Conservation (phyloP, 495 filamentous ascomycete genomes). For the Staphylotrichum longicolle region DNA sequence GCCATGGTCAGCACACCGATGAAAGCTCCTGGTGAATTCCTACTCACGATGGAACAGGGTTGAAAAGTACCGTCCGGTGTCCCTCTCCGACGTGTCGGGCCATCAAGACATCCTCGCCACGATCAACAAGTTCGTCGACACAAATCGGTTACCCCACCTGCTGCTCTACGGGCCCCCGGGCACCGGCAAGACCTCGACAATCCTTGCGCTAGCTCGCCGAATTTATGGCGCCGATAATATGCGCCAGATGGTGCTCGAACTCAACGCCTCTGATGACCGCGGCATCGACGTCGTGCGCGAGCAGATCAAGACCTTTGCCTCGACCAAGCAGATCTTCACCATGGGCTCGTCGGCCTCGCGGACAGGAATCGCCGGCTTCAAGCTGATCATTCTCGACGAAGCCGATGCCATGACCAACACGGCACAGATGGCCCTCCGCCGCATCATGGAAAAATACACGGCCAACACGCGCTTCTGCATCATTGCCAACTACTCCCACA, state of each 20-base stretch:
- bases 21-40: background rate
- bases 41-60: conserved; percentile 60
- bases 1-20: conserved; percentile 66
- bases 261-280: conserved; percentile 95
- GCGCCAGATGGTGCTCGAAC: conserved; percentile 95
- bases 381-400: conserved; percentile 97
- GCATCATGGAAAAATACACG: conserved; percentile 99
- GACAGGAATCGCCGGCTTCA: conserved; percentile 68
- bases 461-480: conserved; percentile 98
- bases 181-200: conserved; percentile 96
- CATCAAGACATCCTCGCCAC: conserved; percentile 96
- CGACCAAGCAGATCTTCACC: conserved; percentile 60
- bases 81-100: conserved; percentile 89
- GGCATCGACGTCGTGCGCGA: conserved; percentile 98
- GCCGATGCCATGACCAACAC: conserved; percentile 97
- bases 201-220: conserved; percentile 81
- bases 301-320: conserved; percentile 98
- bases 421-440: conserved; percentile 92
- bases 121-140: conserved; percentile 93
- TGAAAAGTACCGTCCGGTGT: conserved; percentile 94
- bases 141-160: conserved; percentile 91
- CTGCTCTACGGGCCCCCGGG: conserved; percentile 97
- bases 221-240: conserved; percentile 93
- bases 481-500: conserved; percentile 99
- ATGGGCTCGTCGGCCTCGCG: conserved; percentile 37